phyloP scores from a whole-genome alignment of 2,329 filamentous ascomycete species.

The Talaromyces albobiverticillius region DNA sequence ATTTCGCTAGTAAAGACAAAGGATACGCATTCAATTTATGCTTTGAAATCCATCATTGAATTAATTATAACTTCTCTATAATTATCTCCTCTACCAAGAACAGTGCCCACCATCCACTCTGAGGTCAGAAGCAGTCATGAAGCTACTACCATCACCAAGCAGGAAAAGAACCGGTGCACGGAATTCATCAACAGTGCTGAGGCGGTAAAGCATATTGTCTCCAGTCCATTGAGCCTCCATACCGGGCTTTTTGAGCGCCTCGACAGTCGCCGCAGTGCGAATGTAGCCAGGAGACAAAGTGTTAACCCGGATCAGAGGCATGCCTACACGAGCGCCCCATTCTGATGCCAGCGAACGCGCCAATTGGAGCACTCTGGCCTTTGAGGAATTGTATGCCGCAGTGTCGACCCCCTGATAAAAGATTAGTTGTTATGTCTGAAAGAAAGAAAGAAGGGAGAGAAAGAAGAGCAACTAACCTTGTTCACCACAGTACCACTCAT shows the following conservation, averaged over 20 bases:
- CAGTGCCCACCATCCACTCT: conserved; percentile 33
- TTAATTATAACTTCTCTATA: no score
- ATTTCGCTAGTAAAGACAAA: no score
- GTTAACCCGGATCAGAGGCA: conserved; percentile 21
- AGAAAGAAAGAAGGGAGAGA: no score
- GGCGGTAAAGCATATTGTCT: conserved; percentile 22
- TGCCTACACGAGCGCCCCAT: conserved; percentile 34
- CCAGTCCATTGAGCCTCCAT: conserved; percentile 18
- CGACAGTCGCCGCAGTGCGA: conserved; percentile 16
- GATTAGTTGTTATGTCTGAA: neutral
- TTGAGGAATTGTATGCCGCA: conserved; percentile 44
- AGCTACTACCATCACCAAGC: conserved; percentile 32
- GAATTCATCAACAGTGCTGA: conserved; percentile 27
- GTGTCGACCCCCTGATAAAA: conserved; percentile 19
- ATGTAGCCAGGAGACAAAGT: conserved; percentile 23
- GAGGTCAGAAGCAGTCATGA: conserved; percentile 28
- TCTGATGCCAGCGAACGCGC: conserved; percentile 46
- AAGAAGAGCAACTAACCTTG: no score
- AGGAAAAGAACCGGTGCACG: conserved; percentile 29
- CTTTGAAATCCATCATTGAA: no score
- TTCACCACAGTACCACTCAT: conserved; percentile 22
- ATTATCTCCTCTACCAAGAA: conserved; percentile 20
- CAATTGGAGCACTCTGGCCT: conserved; percentile 46
- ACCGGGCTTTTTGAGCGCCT: conserved; percentile 18
- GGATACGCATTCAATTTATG: no score